Conservation (phyloP, 1,284 basidiomycete species). For the Marasmius sp. region DNA sequence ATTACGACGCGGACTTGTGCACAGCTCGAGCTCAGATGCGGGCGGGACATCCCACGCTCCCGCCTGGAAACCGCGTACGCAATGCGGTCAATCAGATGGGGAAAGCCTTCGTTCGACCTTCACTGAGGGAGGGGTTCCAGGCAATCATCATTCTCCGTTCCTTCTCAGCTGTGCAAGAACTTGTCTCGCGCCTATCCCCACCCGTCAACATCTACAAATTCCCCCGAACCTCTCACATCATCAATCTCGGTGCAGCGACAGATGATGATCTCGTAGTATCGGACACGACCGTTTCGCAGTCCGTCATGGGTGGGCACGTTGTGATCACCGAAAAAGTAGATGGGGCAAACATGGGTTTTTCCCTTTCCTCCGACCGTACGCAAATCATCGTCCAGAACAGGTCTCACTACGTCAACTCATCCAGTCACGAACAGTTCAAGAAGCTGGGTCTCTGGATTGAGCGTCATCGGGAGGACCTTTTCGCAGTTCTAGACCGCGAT, state of each 20-base stretch:
- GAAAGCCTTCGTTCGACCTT: slow-evolving; percentile 42
- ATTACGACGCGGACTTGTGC: slow-evolving; percentile 51
- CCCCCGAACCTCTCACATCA: slow-evolving; percentile 58
- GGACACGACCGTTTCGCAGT: slow-evolving; percentile 11
- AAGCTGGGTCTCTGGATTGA: slow-evolving; percentile 55
- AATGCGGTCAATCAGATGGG: slow-evolving; percentile 58
- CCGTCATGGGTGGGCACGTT: slow-evolving; percentile 25
- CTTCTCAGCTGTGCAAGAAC: slow-evolving; percentile 48
- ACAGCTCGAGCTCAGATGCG: slow-evolving; percentile 53
- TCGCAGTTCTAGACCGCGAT: slow-evolving; percentile 47
- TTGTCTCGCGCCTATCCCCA: slow-evolving; percentile 45
- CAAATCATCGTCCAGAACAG: slow-evolving; percentile 60
- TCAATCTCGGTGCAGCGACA: slow-evolving; percentile 56
- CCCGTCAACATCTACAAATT: slow-evolving; percentile 52
- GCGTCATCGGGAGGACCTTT: slow-evolving; percentile 42
- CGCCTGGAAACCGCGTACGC: slow-evolving; percentile 52
- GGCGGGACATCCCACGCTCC: slow-evolving; percentile 56
- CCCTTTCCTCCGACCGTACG: slow-evolving; percentile 45
- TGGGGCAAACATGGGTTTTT: slow-evolving; percentile 68
- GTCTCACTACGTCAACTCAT: slow-evolving; percentile 58
- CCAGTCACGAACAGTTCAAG: slow-evolving; percentile 59
- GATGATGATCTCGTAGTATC: slow-evolving; percentile 46
- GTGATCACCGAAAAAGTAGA: slow-evolving; percentile 66
- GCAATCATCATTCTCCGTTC: slow-evolving; percentile 46
- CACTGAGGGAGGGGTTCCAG: slow-evolving; percentile 50